Conservation (phyloP, 176 grass and related monocot genomes). For the Oryza meridionalis region DNA sequence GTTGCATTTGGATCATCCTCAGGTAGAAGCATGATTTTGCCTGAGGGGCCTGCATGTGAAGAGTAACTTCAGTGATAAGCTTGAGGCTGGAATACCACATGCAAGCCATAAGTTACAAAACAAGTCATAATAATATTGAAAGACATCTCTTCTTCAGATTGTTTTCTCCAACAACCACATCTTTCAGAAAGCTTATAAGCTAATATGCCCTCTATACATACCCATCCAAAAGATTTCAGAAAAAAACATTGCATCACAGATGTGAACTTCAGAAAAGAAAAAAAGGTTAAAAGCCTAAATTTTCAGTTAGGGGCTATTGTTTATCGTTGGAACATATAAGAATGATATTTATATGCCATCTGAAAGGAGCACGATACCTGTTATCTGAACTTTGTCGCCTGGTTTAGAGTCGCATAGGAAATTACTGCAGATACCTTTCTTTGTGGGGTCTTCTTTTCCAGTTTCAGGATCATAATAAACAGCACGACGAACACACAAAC, state of each 20-base stretch:
- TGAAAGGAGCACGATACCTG: slow-evolving; percentile 55
- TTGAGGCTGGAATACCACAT: not conserved
- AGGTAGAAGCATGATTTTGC: slow-evolving; percentile 95
- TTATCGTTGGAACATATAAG: not conserved
- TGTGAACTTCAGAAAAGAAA: not conserved
- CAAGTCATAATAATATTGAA: not conserved
- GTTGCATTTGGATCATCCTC: slow-evolving; percentile 84
- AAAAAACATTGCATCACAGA: not conserved
- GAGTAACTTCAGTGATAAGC: slow-evolving; percentile 11
- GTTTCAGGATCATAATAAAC: slow-evolving; percentile 92
- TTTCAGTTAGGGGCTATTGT: not conserved
- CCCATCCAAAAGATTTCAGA: not conserved
- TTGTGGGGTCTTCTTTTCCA: slow-evolving; percentile 86
- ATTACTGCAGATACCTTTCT: slow-evolving; percentile 95
- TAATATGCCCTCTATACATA: not conserved
- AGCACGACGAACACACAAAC: slow-evolving; percentile 86
- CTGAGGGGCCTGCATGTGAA: slow-evolving; percentile 67
- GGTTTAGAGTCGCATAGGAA: slow-evolving; percentile 89
- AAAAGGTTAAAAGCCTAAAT: not conserved
- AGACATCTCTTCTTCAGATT: not conserved
- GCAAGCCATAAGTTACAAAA: not conserved
- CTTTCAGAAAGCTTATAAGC: not conserved
- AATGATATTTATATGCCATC: not conserved
- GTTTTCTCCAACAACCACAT: not conserved
- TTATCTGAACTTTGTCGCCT: slow-evolving; percentile 86